phyloP scores from a whole-genome alignment of 2,329 filamentous ascomycete genomes.

The Didymella segeticola region DNA sequence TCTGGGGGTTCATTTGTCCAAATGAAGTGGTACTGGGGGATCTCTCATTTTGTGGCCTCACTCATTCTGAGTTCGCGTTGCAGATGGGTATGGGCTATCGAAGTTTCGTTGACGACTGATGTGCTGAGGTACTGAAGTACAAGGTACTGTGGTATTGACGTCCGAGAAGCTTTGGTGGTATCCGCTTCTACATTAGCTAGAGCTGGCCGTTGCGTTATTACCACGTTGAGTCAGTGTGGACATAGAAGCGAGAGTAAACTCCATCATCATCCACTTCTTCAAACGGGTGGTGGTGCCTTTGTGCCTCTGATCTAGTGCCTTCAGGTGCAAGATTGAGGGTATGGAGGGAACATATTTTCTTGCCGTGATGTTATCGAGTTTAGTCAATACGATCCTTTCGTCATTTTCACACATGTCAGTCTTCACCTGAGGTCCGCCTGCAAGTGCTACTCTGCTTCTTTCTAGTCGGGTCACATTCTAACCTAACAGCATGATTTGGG shows the following conservation, averaged over 20 bases:
- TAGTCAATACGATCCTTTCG: background rate
- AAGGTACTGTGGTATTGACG: background rate
- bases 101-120: conserved; percentile 1
- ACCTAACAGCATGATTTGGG: too few relatives aligned
- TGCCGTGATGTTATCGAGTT: conserved; percentile 4
- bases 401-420: background rate
- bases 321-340: conserved; percentile 34
- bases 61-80: conserved; percentile 7
- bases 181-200: conserved; percentile 52
- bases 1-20: conserved; percentile 1
- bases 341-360: conserved; percentile 37
- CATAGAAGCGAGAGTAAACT: conserved; percentile 50
- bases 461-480: background rate
- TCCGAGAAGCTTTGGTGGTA: conserved; percentile 6
- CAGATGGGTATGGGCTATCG: conserved; percentile 11
- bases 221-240: conserved; percentile 52
- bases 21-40: conserved; percentile 20
- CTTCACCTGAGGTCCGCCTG: background rate
- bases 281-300: conserved; percentile 38
- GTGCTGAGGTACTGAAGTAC: background rate
- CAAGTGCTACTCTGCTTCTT: background rate
- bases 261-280: conserved; percentile 31
- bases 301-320: conserved; percentile 31
- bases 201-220: conserved; percentile 48
- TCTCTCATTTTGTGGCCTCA: conserved; percentile 9